Evolutionary conservation across 257 asterid species (phyloP).

Genomic region (Lantana camara): DNA sequence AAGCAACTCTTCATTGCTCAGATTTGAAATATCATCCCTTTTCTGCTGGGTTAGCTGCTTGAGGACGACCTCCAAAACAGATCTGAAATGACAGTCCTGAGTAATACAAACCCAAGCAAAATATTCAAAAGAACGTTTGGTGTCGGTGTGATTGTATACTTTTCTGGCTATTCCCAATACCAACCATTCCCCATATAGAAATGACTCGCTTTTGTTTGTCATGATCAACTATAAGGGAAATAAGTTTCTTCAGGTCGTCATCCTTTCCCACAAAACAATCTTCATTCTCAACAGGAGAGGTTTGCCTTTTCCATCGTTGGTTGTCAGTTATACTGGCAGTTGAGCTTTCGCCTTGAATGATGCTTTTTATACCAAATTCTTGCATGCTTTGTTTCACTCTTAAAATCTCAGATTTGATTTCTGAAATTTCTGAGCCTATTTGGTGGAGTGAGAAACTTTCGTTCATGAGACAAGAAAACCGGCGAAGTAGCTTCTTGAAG

Average conservation of each 20-base stretch:
- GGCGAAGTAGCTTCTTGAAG: background rate
- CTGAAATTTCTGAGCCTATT: background rate
- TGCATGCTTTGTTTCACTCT: background rate
- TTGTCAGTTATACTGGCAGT: too few relatives aligned
- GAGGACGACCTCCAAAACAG: constrained; percentile 1
- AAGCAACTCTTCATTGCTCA: background rate
- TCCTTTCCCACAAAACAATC: too few relatives aligned
- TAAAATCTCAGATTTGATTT: background rate
- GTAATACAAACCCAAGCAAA: constrained; percentile 12
- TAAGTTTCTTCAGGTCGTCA: background rate
- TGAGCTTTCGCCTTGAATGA: too few relatives aligned
- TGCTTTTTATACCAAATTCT: too few relatives aligned
- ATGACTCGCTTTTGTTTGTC: background rate
- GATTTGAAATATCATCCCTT: too few relatives aligned
- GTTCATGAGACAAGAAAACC: background rate
- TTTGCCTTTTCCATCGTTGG: too few relatives aligned
- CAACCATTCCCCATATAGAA: constrained; percentile 9
- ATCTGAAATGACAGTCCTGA: background rate
- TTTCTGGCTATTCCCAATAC: background rate
- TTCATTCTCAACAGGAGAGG: too few relatives aligned
- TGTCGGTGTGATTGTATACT: too few relatives aligned
- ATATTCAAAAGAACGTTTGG: background rate
- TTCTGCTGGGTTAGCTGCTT: background rate
- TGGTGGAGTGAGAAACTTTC: background rate
- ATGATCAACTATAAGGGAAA: background rate